These are phyloP conservation scores for Peterozyma toletana DNA, from an alignment of 805 yeast genomes.

Conservation along the genomic window DNA sequence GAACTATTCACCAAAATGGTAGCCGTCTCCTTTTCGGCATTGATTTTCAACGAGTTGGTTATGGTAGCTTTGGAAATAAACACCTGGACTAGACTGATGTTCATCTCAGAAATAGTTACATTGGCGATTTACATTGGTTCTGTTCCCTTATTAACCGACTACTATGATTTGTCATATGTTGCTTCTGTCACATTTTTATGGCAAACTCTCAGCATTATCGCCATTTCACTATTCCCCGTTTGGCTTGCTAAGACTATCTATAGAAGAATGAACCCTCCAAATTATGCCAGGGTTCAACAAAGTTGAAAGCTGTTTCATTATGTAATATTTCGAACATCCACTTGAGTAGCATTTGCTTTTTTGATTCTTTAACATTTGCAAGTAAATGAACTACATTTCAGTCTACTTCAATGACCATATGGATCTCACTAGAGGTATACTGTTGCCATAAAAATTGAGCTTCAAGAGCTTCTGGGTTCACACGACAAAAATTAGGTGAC, in stretches of 20 bases:
- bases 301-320: conserved; percentile 22
- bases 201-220: conserved; percentile 58
- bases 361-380: too few relatives aligned
- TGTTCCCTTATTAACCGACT: conserved; percentile 81
- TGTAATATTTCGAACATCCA: too few relatives aligned
- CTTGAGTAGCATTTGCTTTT: too few relatives aligned
- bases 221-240: conserved; percentile 76
- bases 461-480: too few relatives aligned
- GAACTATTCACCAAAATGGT: conserved; percentile 67
- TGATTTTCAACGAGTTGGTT: conserved; percentile 76
- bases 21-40: conserved; percentile 73
- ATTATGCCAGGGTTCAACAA: conserved; percentile 94
- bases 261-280: conserved; percentile 82
- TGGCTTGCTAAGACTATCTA: conserved; percentile 77
- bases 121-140: conserved; percentile 60
- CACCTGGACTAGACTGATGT: conserved; percentile 84
- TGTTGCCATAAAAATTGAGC: too few relatives aligned
- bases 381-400: too few relatives aligned
- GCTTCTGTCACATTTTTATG: conserved; percentile 54
- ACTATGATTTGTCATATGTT: conserved; percentile 68
- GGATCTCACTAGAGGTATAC: too few relatives aligned
- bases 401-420: too few relatives aligned
- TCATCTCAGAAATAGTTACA: conserved; percentile 65
- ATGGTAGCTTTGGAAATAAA: conserved; percentile 93
- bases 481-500: too few relatives aligned